Base-by-base conservation (phyloP, 2,329 filamentous ascomycete genomes). In the Penicillium decumbens region DNA sequence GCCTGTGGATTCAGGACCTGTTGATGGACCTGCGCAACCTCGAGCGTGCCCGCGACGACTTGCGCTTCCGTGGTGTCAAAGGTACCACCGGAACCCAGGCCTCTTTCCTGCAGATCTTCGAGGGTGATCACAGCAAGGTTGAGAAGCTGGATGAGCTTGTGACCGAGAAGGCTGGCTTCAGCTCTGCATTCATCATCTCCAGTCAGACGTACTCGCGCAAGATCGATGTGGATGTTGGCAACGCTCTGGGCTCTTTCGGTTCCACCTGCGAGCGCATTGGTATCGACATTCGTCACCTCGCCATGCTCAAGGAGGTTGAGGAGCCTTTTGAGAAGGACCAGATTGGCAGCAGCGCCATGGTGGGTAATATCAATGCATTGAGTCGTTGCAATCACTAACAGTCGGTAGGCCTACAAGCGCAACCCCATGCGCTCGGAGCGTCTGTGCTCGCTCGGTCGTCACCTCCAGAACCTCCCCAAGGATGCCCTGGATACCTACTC, bases 301-400 rank as follows among this genome's bases (percentile, higher is more conserved):
- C 85, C 5, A 77, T 80, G 63, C 80, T 83, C 72, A 95, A 95
- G 77, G 89, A 95, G 70, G 76, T 93, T 50, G 90, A 95, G 65
- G 88, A 91, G 75, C 88, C 88, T 0, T 88, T 89, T 60, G 87
- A 91, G 73, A 83, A 82, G 61, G 80, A 83, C 57, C 89, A 95
- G 72, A 89, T 91, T 58, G 87, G 85, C 25, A 81, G 77, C 39
- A 80, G 76, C 41, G 83, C 83, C 6, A 80, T 81, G 78, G 67
- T 70, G 29, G 50, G 64, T 47, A 9, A 23, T 12, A 29, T 41
- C 13, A 29, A n/a, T 23, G 27, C 9, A 27, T 37, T 47, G 20
- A 18, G 7, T n/a, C 41, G 2, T 28, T 30, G 24, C 45, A 48
- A 45, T 58, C 29, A 54, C 53, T 51, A 50, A 62, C 35, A 74